A percentile compares a stretch with the other conserved stretches of the same genome.
Evolutionary conservation across 305 asterid species (phyloP).

Genomic region (Solanum hybrid): DNA sequence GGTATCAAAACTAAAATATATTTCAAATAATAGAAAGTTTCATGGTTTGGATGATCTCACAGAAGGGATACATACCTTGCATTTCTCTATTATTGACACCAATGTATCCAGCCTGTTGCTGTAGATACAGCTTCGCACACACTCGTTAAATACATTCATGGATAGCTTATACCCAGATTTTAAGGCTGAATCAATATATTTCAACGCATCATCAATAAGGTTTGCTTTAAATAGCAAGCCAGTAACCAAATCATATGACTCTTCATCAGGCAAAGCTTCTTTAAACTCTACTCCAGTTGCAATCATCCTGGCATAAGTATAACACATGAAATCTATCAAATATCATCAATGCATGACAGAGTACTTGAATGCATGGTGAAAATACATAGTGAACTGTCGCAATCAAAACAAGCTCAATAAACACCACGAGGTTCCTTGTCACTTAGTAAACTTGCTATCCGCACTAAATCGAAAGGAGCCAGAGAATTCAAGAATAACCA

Average conservation of each 20-base stretch:
- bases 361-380: not conserved
- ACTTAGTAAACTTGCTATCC: not conserved
- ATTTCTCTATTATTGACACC: slow-evolving; percentile 62
- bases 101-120: slow-evolving; percentile 46
- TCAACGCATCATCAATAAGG: slow-evolving; percentile 52
- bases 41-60: slow-evolving; percentile 1
- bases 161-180: slow-evolving; percentile 58
- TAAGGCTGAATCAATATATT: slow-evolving; percentile 43
- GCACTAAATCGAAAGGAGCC: not conserved
- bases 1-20: not conserved
- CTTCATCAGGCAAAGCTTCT: slow-evolving; percentile 67
- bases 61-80: slow-evolving; percentile 50
- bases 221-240: slow-evolving; percentile 40
- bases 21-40: not conserved
- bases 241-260: slow-evolving; percentile 61
- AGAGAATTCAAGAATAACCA: not conserved
- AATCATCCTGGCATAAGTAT: slow-evolving; percentile 55
- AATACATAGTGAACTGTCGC: not conserved
- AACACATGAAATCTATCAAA: slow-evolving; percentile 17
- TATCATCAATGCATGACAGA: not conserved
- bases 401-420: not conserved
- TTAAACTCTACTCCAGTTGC: slow-evolving; percentile 45
- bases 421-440: not conserved
- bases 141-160: slow-evolving; percentile 35
- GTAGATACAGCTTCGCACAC: slow-evolving; percentile 38